Percentiles rank a stretch among this genome's conserved stretches.
These are phyloP conservation scores for Bolboschoenus planiculmis DNA, from an alignment of 176 grass and related monocot species.

Conservation along the genomic window DNA sequence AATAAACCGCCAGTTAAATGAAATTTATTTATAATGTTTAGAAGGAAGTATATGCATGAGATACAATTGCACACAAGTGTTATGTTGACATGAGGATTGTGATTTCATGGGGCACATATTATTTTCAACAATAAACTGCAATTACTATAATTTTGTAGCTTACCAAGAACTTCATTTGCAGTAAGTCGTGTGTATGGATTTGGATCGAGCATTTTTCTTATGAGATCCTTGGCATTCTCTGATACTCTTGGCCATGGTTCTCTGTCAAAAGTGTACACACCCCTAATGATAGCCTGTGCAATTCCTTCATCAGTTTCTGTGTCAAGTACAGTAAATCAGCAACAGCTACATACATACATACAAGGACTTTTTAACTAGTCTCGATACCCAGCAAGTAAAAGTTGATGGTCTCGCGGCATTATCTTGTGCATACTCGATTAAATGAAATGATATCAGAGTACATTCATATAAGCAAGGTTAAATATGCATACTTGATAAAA, in stretches of 20 bases:
- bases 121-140: slow-evolving; percentile 14
- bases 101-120: background rate
- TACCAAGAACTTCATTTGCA: slow-evolving; percentile 64
- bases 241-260: slow-evolving; percentile 87
- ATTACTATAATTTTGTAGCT: background rate
- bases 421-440: background rate
- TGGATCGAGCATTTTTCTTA: slow-evolving; percentile 71
- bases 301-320: slow-evolving; percentile 75
- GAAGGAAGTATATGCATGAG: background rate
- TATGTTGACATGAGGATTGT: background rate
- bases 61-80: background rate
- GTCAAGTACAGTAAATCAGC: slow-evolving; percentile 9
- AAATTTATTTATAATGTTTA: background rate
- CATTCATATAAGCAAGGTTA: background rate
- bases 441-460: background rate
- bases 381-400: background rate
- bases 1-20: slow-evolving; percentile 6
- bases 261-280: slow-evolving; percentile 53
- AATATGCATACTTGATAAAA: background rate
- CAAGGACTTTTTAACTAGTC: background rate
- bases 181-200: slow-evolving; percentile 47
- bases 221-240: slow-evolving; percentile 75
- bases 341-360: background rate
- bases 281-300: slow-evolving; percentile 49
- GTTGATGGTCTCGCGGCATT: background rate